phyloP scores from a whole-genome alignment of 441 rosid species.

The Macaranga tanarius region DNA sequence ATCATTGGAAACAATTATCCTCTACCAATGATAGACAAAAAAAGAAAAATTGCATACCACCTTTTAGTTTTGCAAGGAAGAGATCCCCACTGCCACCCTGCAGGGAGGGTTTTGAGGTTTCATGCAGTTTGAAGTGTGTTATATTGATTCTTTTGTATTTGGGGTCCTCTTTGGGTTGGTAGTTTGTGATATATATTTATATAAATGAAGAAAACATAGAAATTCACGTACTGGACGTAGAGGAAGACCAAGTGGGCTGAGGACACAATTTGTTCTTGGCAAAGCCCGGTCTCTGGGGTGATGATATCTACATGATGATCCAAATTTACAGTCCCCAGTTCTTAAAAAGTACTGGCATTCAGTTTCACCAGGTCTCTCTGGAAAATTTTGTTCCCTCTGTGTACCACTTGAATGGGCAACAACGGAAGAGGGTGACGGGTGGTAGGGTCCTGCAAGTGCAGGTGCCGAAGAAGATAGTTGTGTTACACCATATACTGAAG shows the following conservation, averaged over 20 bases:
- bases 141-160: slow-evolving; percentile 11
- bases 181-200: not conserved
- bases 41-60: slow-evolving; percentile 1
- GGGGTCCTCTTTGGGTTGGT: slow-evolving; percentile 1
- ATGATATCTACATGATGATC: slow-evolving; percentile 82
- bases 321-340: slow-evolving; percentile 93
- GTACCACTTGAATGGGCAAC: slow-evolving; percentile 43
- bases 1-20: not conserved
- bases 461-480: slow-evolving; percentile 70
- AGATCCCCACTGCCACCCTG: not conserved
- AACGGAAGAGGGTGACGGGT: slow-evolving; percentile 54
- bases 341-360: slow-evolving; percentile 83
- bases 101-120: slow-evolving; percentile 14
- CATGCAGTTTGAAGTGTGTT: not conserved
- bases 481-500: slow-evolving; percentile 73
- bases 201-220: slow-evolving; percentile 17
- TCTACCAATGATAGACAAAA: not conserved
- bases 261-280: slow-evolving; percentile 60
- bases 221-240: slow-evolving; percentile 67
- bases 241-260: slow-evolving; percentile 82
- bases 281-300: slow-evolving; percentile 69
- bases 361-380: slow-evolving; percentile 87
- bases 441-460: slow-evolving; percentile 55
- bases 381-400: slow-evolving; percentile 66
- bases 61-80: slow-evolving; percentile 2